These are phyloP conservation scores for Fusarium sp. DNA, from an alignment of 2,329 filamentous ascomycete species.

Conservation along the genomic window DNA sequence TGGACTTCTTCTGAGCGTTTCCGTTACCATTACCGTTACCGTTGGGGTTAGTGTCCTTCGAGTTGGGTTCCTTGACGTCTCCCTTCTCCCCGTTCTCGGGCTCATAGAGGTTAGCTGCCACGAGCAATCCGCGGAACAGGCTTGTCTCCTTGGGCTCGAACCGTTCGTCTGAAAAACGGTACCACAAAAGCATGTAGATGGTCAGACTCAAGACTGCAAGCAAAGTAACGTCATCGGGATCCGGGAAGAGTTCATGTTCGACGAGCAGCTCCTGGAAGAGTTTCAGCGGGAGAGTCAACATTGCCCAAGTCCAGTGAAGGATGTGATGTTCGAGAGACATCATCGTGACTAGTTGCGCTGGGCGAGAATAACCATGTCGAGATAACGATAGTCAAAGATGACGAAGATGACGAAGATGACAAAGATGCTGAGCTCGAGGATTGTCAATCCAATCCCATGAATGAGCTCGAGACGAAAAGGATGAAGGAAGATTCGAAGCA, in stretches of 20 bases:
- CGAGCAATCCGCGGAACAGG: background rate
- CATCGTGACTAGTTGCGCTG: constrained; percentile 15
- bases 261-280: constrained; percentile 9
- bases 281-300: constrained; percentile 14
- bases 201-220: constrained; percentile 11
- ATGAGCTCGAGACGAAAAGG: background rate
- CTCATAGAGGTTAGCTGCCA: constrained; percentile 1
- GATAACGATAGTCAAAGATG: background rate
- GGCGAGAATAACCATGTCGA: background rate
- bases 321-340: constrained; percentile 31
- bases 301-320: constrained; percentile 35
- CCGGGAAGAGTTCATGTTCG: constrained; percentile 1
- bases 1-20: background rate
- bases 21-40: background rate
- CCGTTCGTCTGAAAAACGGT: background rate
- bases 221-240: background rate
- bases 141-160: background rate
- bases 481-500: background rate
- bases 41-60: background rate
- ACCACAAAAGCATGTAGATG: constrained; percentile 8
- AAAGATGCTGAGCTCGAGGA: background rate
- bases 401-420: background rate
- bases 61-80: background rate
- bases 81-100: background rate
- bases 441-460: background rate